Conservation (phyloP, 1,284 basidiomycete genomes). For the Cryptococcus depauperatus region DNA sequence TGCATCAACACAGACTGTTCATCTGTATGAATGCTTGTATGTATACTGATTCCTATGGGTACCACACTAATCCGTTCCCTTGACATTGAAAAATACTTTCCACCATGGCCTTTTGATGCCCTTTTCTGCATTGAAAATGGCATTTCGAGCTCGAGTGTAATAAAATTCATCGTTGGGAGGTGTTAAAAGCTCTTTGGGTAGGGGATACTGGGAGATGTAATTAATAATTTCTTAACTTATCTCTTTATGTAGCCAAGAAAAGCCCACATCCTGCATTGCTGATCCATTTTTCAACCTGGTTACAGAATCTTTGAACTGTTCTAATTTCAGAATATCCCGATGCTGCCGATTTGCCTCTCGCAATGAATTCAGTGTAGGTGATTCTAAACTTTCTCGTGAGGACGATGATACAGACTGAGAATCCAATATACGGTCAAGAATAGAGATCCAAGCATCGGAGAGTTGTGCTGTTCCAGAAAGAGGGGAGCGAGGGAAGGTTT, state of each 20-base stretch:
- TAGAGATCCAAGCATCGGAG: conserved; percentile 10
- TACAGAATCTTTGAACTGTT: conserved; percentile 10
- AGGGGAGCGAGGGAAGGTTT: conserved; percentile 10
- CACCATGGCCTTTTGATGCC: conserved; percentile 14
- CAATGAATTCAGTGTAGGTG: conserved; percentile 2
- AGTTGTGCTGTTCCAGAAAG: conserved; percentile 10
- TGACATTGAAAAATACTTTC: conserved; percentile 16
- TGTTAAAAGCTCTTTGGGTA: conserved; percentile 4
- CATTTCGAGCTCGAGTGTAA: conserved; percentile 14
- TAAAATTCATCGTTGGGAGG: conserved; percentile 13
- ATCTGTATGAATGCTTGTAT: too few species aligned
- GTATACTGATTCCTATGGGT: neutral
- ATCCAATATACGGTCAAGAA: conserved; percentile 4
- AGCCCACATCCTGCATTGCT: conserved; percentile 9
- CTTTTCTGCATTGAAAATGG: conserved; percentile 12
- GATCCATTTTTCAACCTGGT: conserved; percentile 6
- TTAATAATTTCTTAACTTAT: neutral
- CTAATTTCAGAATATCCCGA: too few species aligned
- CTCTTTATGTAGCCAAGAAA: neutral
- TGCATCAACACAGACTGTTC: too few species aligned
- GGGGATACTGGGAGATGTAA: conserved; percentile 6
- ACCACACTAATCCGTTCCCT: conserved; percentile 10
- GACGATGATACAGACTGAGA: conserved; percentile 1
- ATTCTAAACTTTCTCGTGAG: neutral
- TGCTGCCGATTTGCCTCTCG: conserved; percentile 7